Evolutionary conservation across 441 rosid genomes (phyloP).

Genomic region (Aleurites moluccanus): DNA sequence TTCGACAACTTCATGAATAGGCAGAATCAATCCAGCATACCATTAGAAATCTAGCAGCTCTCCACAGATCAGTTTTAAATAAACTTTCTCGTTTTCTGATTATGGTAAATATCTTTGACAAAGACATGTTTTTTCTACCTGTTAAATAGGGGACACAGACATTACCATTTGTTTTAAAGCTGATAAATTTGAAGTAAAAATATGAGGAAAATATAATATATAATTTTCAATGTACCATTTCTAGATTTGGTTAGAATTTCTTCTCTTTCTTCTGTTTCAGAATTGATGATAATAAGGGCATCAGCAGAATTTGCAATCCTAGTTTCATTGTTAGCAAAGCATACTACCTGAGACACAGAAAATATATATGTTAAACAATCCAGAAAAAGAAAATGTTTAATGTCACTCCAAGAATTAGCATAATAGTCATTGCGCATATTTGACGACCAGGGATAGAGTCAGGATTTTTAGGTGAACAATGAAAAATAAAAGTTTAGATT

Average conservation of each 20-base stretch:
- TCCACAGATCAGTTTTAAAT: constrained; percentile 56
- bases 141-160: constrained; percentile 24
- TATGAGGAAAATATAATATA: constrained; percentile 11
- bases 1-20: constrained; percentile 7
- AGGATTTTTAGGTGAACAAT: background rate
- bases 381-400: background rate
- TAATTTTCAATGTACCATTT: constrained; percentile 40
- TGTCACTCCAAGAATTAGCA: constrained; percentile 1
- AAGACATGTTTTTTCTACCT: constrained; percentile 51
- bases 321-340: constrained; percentile 41
- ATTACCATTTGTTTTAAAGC: constrained; percentile 23
- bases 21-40: constrained; percentile 40
- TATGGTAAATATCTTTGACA: constrained; percentile 49
- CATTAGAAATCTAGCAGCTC: constrained; percentile 47
- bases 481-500: background rate
- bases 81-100: constrained; percentile 68
- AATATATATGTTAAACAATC: constrained; percentile 9
- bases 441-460: background rate
- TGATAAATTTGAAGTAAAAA: constrained; percentile 13
- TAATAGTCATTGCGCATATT: background rate
- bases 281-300: constrained; percentile 55
- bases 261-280: constrained; percentile 36
- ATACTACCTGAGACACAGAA: constrained; percentile 57
- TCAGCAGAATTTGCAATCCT: constrained; percentile 38
- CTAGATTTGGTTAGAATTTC: constrained; percentile 27